Evolutionary conservation across 345 rosid species (phyloP).

Genomic region (Populus davidiana): DNA sequence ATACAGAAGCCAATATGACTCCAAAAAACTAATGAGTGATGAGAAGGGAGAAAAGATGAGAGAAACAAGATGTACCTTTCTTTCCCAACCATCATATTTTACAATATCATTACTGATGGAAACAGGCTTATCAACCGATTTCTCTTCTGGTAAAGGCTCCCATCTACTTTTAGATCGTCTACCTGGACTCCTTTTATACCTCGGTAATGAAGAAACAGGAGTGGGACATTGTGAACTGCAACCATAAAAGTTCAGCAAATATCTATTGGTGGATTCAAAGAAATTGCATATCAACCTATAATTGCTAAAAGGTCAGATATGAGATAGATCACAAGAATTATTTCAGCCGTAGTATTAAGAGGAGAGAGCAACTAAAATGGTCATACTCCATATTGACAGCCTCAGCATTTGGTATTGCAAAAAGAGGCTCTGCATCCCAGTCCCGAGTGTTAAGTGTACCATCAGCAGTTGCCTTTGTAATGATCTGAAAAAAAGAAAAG

Average conservation of each 20-base stretch:
- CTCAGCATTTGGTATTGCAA: constrained; percentile 46
- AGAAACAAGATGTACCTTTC: constrained; percentile 45
- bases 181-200: constrained; percentile 59
- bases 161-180: constrained; percentile 90
- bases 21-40: background rate
- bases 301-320: background rate
- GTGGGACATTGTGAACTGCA: constrained; percentile 37
- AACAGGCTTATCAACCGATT: constrained; percentile 45
- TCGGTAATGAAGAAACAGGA: constrained; percentile 34
- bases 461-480: constrained; percentile 66
- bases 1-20: background rate
- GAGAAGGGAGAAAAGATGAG: background rate
- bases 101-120: constrained; percentile 35
- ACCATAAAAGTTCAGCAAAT: constrained; percentile 1
- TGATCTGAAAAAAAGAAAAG: constrained; percentile 42
- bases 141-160: constrained; percentile 88
- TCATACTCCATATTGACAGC: constrained; percentile 52
- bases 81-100: constrained; percentile 61
- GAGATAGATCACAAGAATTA: background rate
- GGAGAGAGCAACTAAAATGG: constrained; percentile 9
- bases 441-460: constrained; percentile 63
- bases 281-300: background rate
- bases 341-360: background rate
- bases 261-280: background rate
- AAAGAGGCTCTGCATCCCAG: constrained; percentile 88